These are phyloP conservation scores for Farysia itapuensis DNA, from an alignment of 1,284 basidiomycete species.

Conservation along the genomic window DNA sequence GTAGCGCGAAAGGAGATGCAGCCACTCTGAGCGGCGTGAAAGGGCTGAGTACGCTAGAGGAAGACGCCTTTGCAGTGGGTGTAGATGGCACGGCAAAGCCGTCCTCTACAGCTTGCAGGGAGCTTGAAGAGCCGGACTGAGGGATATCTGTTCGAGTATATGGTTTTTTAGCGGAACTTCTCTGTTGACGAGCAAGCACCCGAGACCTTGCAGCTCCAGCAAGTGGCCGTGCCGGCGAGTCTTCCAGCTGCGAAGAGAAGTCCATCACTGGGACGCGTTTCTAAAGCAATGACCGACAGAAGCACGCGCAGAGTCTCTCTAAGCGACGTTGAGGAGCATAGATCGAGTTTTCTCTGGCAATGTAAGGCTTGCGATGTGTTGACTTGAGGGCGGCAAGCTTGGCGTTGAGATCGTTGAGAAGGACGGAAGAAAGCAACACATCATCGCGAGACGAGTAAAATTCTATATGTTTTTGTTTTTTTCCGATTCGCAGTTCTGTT, in stretches of 20 bases:
- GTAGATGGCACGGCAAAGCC: constrained; percentile 8
- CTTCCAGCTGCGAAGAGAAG: constrained; percentile 37
- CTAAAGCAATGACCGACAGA: no score
- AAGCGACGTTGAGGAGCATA: no score
- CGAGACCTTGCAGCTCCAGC: constrained; percentile 30
- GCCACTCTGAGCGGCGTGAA: constrained; percentile 32
- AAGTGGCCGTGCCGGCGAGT: constrained; percentile 33
- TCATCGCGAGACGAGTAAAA: no score
- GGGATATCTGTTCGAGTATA: constrained; percentile 21
- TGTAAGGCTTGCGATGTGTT: no score
- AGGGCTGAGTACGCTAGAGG: constrained; percentile 7
- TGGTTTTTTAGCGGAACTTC: constrained; percentile 33
- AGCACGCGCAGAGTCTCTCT: no score
- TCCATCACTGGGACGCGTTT: no score
- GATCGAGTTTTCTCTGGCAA: no score
- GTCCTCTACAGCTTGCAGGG: constrained; percentile 9
- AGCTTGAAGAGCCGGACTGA: constrained; percentile 7
- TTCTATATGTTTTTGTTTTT: no score
- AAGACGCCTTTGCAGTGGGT: constrained; percentile 14
- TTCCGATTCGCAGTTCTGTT: no score
- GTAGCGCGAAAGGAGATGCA: constrained; percentile 31
- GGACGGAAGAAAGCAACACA: no score
- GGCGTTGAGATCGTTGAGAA: no score
- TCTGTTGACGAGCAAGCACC: constrained; percentile 27
- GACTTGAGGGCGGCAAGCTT: no score